A percentile compares a stretch with the other conserved stretches of the same genome.
Conservation (phyloP, 257 asterid species). For the Solanum pinnatisectum region DNA sequence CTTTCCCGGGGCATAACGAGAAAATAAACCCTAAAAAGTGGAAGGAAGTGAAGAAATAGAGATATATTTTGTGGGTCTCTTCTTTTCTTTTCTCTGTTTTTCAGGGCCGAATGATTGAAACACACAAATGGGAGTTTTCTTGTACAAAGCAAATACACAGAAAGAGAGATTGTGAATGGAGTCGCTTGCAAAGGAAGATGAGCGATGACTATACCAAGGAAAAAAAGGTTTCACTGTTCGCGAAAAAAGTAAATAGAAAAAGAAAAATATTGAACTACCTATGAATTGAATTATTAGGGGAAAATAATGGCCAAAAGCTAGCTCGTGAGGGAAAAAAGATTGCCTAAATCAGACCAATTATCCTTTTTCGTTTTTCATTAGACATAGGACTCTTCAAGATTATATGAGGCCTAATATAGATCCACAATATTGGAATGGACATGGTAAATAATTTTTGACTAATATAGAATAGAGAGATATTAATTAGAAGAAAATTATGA, state of each 20-base stretch:
- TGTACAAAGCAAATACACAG: not conserved
- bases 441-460: not conserved
- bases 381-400: not conserved
- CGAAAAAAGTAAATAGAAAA: not conserved
- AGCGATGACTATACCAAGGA: not conserved
- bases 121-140: not conserved
- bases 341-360: not conserved
- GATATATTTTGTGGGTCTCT: not conserved
- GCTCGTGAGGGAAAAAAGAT: not conserved
- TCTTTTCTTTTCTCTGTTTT: not conserved
- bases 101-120: not conserved
- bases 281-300: not conserved
- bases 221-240: not conserved
- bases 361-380: not conserved
- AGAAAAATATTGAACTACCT: not conserved
- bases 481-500: not conserved
- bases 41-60: not conserved
- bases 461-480: too few species aligned
- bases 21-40: slow-evolving; percentile 10
- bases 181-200: not conserved
- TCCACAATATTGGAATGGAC: not conserved
- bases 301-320: not conserved
- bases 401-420: not conserved
- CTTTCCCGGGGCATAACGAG: not conserved
- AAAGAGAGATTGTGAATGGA: not conserved